Evolutionary conservation across 352 stramenopile genomes (phyloP), one percentile per base, ranked within the genome.

Genomic region (Bremia lactucae): DNA sequence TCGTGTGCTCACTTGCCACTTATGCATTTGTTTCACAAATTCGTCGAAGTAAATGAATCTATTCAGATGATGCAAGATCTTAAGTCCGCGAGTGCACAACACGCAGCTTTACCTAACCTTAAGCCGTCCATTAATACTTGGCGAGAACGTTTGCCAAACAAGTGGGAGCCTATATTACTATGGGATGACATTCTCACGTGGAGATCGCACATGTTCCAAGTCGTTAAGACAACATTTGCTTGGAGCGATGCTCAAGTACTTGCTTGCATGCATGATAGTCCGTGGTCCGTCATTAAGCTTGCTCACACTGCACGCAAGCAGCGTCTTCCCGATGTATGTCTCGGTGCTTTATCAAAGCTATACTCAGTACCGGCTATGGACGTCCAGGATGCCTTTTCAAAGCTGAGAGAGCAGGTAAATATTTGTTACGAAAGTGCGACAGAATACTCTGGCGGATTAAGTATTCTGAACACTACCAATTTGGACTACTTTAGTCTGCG

Each of bases 171-270:
- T 9, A 90, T 96, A 59, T 55, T 94, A 42, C 55, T 95, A 8
- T 97, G 88, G 88, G 87, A 96, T 47, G 83, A 96, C 42, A 91
- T 97, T 23, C 60, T 97, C 14, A 96, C 82, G 42, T 97, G 88
- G 88, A 72, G 88, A 16, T 85, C 80, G 34, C 85, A 97, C 69
- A 94, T 97, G 72, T 95, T 96, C 62, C 68, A 90, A 49, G 68
- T 91, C 20, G 72, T 96, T 20, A 94, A 93, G 60, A 92, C 52
- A 18, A 90, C 75, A 18, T 94, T 93, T 42, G 80, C 65, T 6
- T 90, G 78, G 76, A 93, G 81, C 37, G 80, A 92, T 38, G 69
- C 81, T n/a, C 78, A 91, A 37, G 77, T 94, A 55, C 65, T 94
- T 16, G 82, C 83, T 0, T 88, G 73, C 46, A 87, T 96, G 65